phyloP scores from a whole-genome alignment of 306 rosid genomes.

The Cucurbita pepo region DNA sequence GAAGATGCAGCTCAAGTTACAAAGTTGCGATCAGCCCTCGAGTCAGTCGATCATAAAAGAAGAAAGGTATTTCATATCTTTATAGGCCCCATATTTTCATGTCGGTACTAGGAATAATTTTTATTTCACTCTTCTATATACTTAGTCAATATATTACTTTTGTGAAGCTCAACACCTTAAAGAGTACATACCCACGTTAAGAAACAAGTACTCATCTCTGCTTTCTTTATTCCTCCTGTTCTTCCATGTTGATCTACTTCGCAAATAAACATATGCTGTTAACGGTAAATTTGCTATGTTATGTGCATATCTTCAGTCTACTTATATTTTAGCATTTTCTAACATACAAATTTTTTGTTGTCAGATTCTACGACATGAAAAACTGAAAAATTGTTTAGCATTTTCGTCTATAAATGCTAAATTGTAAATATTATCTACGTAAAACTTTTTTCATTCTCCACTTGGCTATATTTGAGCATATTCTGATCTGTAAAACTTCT shows the following conservation, averaged over 20 bases:
- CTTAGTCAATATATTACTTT: background rate
- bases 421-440: background rate
- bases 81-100: constrained; percentile 1
- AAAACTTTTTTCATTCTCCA: background rate
- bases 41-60: constrained; percentile 95
- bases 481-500: constrained; percentile 8
- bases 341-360: constrained; percentile 5
- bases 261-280: background rate
- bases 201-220: background rate
- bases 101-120: background rate
- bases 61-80: constrained; percentile 54
- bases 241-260: background rate
- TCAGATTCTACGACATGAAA: constrained; percentile 76
- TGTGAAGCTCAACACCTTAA: background rate
- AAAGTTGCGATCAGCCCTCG: constrained; percentile 88
- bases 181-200: background rate
- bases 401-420: background rate
- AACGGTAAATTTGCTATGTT: background rate
- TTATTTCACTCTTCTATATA: background rate
- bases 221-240: background rate
- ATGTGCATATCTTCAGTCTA: background rate
- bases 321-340: background rate
- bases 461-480: background rate
- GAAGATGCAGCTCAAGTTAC: constrained; percentile 78
- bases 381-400: constrained; percentile 22